Base-by-base conservation (phyloP, 768 basidiomycete genomes). In the Lepiota brunneoincarnata region DNA sequence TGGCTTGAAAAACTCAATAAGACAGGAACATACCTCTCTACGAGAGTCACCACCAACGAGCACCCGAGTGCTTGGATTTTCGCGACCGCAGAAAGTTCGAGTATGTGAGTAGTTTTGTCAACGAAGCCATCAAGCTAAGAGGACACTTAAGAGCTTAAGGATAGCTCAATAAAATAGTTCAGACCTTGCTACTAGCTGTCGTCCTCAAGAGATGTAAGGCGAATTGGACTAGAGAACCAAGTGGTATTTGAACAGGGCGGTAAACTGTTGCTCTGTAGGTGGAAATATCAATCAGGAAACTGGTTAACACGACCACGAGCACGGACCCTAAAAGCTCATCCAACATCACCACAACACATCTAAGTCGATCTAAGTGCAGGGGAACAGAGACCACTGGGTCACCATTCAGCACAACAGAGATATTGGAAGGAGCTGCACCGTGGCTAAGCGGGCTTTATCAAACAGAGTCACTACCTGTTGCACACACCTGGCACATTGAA, bases 231-330 rank as follows among this genome's bases (percentile, higher is more conserved):
- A 91, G 60, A 36, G 72, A 63, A 3, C 89, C 91, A n/a, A 89
- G 61, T 0, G 91, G 89, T 7, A 93, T 63, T 57, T 78, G 75
- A 0, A 93, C 82, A 15, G 87, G 82, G 7, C 91, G 81, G 40
- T 77, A 73, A 1, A 75, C 73, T 2, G 75, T 67, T 11, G 83
- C 71, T 42, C 87, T 91, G 55, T 9, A 31, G 11, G 7, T 51
- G 52, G 41, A 62, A n/a, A 47, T 48, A n/a, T 40, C 10, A 24
- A 49, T 26, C 36, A 49, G 34, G 11, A 26, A 4, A 42, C 3
- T 20, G 26, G 35, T 35, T n/a, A 36, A 31, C 17, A 18, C 23
- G n/a, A 14, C 26, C 1, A 41, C n/a, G 21, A 26, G 9, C 3
- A 45, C 44, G 12, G 20, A 49, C 24, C 60, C 45, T 67, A 88